Conservation (phyloP, 2,329 filamentous ascomycete species). For the Cadophora sp. region DNA sequence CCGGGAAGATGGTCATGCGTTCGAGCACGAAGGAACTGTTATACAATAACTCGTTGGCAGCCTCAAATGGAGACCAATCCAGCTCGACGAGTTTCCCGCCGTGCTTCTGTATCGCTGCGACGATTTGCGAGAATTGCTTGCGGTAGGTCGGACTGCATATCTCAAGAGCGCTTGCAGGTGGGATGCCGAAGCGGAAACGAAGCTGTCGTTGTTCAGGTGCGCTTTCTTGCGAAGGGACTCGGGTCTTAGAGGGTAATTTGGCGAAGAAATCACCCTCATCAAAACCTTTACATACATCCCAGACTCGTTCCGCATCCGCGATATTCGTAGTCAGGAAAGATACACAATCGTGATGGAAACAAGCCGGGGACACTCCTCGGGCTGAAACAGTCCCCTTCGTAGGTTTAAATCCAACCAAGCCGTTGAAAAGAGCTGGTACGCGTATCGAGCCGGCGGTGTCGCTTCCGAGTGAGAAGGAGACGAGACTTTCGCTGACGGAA, state of each 20-base stretch:
- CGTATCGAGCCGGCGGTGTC: constrained; percentile 61
- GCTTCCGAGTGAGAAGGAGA: constrained; percentile 60
- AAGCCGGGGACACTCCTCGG: constrained; percentile 57
- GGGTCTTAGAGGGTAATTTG: constrained; percentile 46
- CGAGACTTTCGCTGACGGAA: constrained; percentile 56
- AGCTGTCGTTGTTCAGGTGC: constrained; percentile 42
- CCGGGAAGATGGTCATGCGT: constrained; percentile 51
- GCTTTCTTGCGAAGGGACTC: constrained; percentile 24
- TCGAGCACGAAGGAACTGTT: constrained; percentile 60
- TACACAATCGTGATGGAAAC: constrained; percentile 60
- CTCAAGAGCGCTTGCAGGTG: constrained; percentile 52
- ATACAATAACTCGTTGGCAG: constrained; percentile 58
- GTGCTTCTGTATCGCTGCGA: constrained; percentile 48
- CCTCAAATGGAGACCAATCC: constrained; percentile 55
- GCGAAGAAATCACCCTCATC: constrained; percentile 59
- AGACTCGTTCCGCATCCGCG: constrained; percentile 55
- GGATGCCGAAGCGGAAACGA: constrained; percentile 58
- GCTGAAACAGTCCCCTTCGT: constrained; percentile 58
- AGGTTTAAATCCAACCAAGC: constrained; percentile 55
- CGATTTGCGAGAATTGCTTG: constrained; percentile 51
- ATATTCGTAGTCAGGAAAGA: constrained; percentile 55
- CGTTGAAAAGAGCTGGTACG: constrained; percentile 58
- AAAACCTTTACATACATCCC: constrained; percentile 54
- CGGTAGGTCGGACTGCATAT: constrained; percentile 51
- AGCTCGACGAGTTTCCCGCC: constrained; percentile 45